These are phyloP conservation scores for Biscogniauxia mediterranea DNA, from an alignment of 2,329 filamentous ascomycete genomes.

Conservation along the genomic window DNA sequence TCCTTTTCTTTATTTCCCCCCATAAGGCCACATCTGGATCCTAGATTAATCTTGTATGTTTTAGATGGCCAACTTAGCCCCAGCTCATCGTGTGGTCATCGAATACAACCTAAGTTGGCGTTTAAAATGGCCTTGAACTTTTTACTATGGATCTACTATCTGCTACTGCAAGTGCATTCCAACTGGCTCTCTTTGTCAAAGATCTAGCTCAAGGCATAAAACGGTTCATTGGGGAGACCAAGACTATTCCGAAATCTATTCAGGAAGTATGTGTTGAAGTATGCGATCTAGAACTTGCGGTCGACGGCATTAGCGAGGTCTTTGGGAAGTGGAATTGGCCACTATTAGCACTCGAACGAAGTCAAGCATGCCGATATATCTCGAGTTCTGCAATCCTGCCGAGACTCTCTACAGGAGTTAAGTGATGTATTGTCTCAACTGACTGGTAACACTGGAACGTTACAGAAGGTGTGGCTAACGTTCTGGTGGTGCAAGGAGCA, in stretches of 20 bases:
- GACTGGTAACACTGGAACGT: constrained; percentile 5
- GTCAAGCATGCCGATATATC: constrained; percentile 26
- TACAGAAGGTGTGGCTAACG: constrained; percentile 1
- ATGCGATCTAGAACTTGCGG: constrained; percentile 12
- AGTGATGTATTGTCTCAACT: not conserved
- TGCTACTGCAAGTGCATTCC: constrained; percentile 17
- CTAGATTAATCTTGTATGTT: too few species aligned
- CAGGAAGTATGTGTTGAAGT: constrained; percentile 25
- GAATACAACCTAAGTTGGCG: not conserved
- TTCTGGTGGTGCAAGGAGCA: constrained; percentile 30
- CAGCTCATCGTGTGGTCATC: too few species aligned
- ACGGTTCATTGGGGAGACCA: constrained; percentile 23
- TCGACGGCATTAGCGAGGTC: constrained; percentile 18
- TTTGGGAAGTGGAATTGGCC: constrained; percentile 18
- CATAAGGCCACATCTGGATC: too few species aligned
- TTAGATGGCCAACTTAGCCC: too few species aligned
- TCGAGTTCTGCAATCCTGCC: constrained; percentile 25
- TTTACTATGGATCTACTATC: constrained; percentile 25
- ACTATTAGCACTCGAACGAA: constrained; percentile 24
- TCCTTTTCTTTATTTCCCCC: too few species aligned
- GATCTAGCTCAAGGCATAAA: constrained; percentile 18
- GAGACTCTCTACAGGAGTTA: constrained; percentile 18
- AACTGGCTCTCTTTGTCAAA: constrained; percentile 20
- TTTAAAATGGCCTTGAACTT: not conserved
- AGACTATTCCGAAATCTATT: constrained; percentile 17